phyloP scores from a whole-genome alignment of 305 asterid species.

The Rubia balearica region DNA sequence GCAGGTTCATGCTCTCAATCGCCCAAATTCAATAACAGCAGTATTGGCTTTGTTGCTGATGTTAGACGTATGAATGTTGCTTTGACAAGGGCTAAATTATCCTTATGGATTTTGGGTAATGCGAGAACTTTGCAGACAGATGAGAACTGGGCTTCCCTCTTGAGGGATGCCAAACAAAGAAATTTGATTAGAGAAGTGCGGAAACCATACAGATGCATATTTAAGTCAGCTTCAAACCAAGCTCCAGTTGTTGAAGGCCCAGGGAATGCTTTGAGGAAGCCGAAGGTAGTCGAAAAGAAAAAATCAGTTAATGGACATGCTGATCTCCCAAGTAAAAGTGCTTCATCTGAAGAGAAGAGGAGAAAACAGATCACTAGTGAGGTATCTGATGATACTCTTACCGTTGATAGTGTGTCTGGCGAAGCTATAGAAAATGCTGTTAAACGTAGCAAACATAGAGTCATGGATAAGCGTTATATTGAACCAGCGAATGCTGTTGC shows the following conservation, averaged over 20 bases:
- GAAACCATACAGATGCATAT: slow-evolving; percentile 65
- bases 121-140: slow-evolving; percentile 69
- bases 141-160: slow-evolving; percentile 83
- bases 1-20: slow-evolving; percentile 45
- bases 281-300: slow-evolving; percentile 31
- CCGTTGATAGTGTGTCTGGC: slow-evolving; percentile 10
- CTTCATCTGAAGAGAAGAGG: slow-evolving; percentile 40
- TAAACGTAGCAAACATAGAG: slow-evolving; percentile 29
- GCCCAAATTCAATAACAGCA: slow-evolving; percentile 36
- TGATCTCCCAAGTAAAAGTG: slow-evolving; percentile 24
- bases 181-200: slow-evolving; percentile 51
- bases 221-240: slow-evolving; percentile 25
- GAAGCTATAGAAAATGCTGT: slow-evolving; percentile 28
- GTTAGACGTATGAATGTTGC: slow-evolving; percentile 99
- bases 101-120: slow-evolving; percentile 90
- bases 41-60: slow-evolving; percentile 92
- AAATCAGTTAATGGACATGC: slow-evolving; percentile 23
- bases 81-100: slow-evolving; percentile 83
- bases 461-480: slow-evolving; percentile 27
- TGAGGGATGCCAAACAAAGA: slow-evolving; percentile 69
- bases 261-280: slow-evolving; percentile 28
- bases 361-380: slow-evolving; percentile 31
- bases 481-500: slow-evolving; percentile 24
- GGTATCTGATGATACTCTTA: slow-evolving; percentile 17
- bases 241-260: slow-evolving; percentile 32